phyloP scores from a whole-genome alignment of 108 stramenopile genomes.

The Ochromonas danica region DNA sequence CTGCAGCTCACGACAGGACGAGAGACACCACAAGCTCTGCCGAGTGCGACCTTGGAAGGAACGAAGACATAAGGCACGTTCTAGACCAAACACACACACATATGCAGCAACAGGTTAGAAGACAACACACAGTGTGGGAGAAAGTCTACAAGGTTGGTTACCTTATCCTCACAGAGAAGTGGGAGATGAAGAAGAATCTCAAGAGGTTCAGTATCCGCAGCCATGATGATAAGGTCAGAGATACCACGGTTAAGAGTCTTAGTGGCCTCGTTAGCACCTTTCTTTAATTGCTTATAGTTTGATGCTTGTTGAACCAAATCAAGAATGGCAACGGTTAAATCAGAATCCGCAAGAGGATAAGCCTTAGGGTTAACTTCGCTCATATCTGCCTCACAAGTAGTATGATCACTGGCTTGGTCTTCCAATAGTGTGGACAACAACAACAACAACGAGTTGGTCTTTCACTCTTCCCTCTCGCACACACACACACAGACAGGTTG shows the following conservation, averaged over 20 bases:
- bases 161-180: slow-evolving; percentile 97
- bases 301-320: slow-evolving; percentile 94
- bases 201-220: slow-evolving; percentile 99
- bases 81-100: background rate
- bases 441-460: no score
- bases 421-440: no score
- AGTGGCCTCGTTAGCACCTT: slow-evolving; percentile 99
- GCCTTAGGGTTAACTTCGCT: slow-evolving; percentile 63
- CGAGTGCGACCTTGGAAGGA: slow-evolving; percentile 95
- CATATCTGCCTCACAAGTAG: no score
- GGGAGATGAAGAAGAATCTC: slow-evolving; percentile 98
- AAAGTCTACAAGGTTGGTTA: background rate
- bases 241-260: slow-evolving; percentile 99
- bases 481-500: no score
- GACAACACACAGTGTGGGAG: background rate
- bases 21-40: slow-evolving; percentile 97
- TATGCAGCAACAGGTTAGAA: background rate
- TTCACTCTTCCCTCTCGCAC: no score
- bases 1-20: slow-evolving; percentile 93
- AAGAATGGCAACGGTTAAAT: slow-evolving; percentile 91
- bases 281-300: slow-evolving; percentile 94
- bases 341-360: slow-evolving; percentile 96
- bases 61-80: slow-evolving; percentile 99
- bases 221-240: slow-evolving; percentile 95
- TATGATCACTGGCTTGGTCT: no score